Percentiles rank a stretch among this genome's conserved stretches.
phyloP scores from a whole-genome alignment of 176 grass and related monocot genomes.

The Dactylis glomerata region DNA sequence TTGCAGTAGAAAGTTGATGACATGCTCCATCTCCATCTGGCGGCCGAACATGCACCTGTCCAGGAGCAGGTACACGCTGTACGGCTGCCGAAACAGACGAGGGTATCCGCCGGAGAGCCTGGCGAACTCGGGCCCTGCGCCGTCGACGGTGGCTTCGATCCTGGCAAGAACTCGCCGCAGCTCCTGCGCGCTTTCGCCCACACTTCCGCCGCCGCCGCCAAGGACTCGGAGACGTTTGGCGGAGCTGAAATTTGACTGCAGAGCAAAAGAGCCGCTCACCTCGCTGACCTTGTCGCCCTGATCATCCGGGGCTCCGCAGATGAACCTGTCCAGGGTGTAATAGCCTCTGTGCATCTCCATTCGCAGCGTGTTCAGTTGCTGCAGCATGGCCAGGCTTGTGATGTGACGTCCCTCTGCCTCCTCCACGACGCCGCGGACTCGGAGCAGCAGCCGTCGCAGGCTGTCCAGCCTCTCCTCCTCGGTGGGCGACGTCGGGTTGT shows the following conservation, averaged over 20 bases:
- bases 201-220: not conserved
- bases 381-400: not conserved
- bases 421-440: not conserved
- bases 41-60: conserved; percentile 16
- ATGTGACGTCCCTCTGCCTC: not conserved
- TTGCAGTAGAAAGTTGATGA: not conserved
- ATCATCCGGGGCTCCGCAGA: not conserved
- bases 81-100: not conserved
- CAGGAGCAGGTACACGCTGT: not conserved
- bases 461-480: not conserved
- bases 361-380: not conserved
- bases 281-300: not conserved
- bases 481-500: not conserved
- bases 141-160: not conserved
- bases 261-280: not conserved
- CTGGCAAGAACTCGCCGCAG: not conserved
- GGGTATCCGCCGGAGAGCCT: not conserved
- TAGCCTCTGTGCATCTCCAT: not conserved
- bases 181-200: not conserved
- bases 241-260: not conserved
- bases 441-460: not conserved
- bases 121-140: not conserved
- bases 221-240: not conserved
- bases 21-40: not conserved
- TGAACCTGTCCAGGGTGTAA: not conserved